Evolutionary conservation across 306 rosid genomes (phyloP), one percentile per base, ranked within the genome.

Genomic region (Myrica gale): DNA sequence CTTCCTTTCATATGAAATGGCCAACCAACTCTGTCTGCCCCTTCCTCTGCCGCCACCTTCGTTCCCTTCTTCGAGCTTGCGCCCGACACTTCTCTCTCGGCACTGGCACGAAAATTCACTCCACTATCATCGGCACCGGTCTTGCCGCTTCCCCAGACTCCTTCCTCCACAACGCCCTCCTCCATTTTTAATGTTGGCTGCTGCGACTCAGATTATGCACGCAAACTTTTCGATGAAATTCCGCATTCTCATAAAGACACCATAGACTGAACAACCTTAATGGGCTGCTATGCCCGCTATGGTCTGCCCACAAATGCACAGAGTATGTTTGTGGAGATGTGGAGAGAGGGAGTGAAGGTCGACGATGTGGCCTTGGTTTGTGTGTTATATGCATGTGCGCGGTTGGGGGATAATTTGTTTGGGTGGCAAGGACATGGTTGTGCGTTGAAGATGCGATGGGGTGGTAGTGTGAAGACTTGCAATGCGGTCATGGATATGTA

Each of bases 401-500:
- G 80, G 76, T 58, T 83, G 41, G 85, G 87, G 45, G 85, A 86
- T 15, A 21, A 48, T 63, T 81, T 55, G 63, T 26, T 80, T 58
- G 90, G 88, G 16, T 21, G 50, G 37, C 89, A 87, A 70, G 80
- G 82, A 60, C 96, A 92, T 67, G 86, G 79, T 16, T 54, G 76
- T 45, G 43, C 61, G 55, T 79, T 82, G 80, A 90, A 87, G 76
- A 58, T 75, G 62, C 91, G 96, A 66, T 82, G 85, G 48, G 56
- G 6, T 60, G 76, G 73, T 63, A 44, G 53, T 71, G 82, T 83
- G 13, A 90, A 77, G 70, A 84, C 78, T 4, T 87, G 90, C 82
- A 92, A 88, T 71, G 89, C 88, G 12, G 76, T 80, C 67, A 85
- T 92, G 96, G 89, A 92, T 82, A 66, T 85, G 84, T 92, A 90